Evolutionary conservation across 2,329 filamentous ascomycete species (phyloP), one percentile per base, ranked within the genome.

Genomic region (Basipetospora chlamydospora): DNA sequence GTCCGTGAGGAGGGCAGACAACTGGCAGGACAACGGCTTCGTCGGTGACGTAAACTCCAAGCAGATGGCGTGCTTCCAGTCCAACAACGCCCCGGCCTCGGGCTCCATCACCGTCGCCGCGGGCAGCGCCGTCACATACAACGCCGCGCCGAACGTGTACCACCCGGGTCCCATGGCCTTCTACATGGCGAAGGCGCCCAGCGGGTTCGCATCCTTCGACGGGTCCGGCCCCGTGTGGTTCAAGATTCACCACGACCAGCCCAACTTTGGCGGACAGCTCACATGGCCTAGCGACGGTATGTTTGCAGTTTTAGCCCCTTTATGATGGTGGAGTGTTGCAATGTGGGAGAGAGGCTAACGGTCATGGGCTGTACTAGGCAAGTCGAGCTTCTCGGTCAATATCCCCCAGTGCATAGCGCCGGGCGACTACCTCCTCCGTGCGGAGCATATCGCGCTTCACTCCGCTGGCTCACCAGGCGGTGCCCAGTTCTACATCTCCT

Each of bases 381-480:
- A 47, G 20, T 39, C 43, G 12, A 49, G 52, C 18, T 51, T 64
- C 39, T 49, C 51, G 34, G 58, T 65, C 26, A 54, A 49, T 26
- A 58, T 67, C 33, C 63, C 63, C 10, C 44, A 46, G 26, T 64
- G 58, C 38, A 56, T 66, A n/a, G 52, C 56, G 1, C 47, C 61
- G n/a, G 63, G 64, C 37, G 60, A 66, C 41, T 67, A 68, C 44
- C 56, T 67, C 18, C 47, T 67, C 4, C 58, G 64, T 11, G 58
- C 61, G 13, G 64, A 68, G 48, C 63, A 67, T 41, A 60, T 67
- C 37, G 63, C 55, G 4, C 54, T 68, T 8, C 64, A 68, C 47
- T 51, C 47, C 33, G 62, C 64, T 3, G 47, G 54, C 26, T 46
- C 45, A 7, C 47, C 49, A 5, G 57, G 58, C 4, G 63, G 63